Base-by-base conservation (phyloP, 257 asterid genomes). In the Solanum clarkiae region DNA sequence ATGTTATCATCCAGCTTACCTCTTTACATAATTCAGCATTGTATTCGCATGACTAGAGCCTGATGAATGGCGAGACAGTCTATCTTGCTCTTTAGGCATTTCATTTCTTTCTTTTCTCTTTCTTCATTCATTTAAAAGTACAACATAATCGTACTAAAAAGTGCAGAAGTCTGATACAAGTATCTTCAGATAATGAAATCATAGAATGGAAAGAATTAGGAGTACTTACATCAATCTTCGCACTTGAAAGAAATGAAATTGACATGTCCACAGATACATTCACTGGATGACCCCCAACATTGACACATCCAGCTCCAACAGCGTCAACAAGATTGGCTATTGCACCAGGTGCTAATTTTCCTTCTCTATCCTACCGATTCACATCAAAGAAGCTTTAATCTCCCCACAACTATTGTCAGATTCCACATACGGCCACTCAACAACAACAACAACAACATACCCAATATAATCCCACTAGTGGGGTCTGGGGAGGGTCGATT, bases 191-290 rank as follows among this genome's bases (percentile, higher is more conserved):
- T 24, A 26, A 26, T 5, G 16, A 75, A 49, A 2, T 75, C 62
- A 51, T 47, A 24, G 22, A 10, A 49, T 77, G 12, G 65, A 22
- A 77, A 51, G 24, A 77, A 77, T 29, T 36, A 79, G 65, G 83
- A 10, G 45, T 44, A 65, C 93, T 91, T 89, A 92, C 98, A 88
- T 91, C 88, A 66, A 84, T 66, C 87, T 92, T 93, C 4, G 98
- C 98, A 84, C 91, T 36, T 6, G 98, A 94, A 72, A 92, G 84
- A 36, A 80, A 86, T 85, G 92, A 90, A 81, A 95, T 93, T 0
- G 98, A 94, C 94, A 95, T 92, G 88, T 95, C 96, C 17, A 91
- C 94, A 0, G 98, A 94, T 8, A 94, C 94, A 71, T 86, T 90
- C 93, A 88, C 88, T 1, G 98, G 91, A 44, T 79, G 85, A 12